Percentiles rank a stretch among this genome's conserved stretches.
Evolutionary conservation across 176 grass and related monocot genomes (phyloP).

Genomic region (Panicum miliaceum): DNA sequence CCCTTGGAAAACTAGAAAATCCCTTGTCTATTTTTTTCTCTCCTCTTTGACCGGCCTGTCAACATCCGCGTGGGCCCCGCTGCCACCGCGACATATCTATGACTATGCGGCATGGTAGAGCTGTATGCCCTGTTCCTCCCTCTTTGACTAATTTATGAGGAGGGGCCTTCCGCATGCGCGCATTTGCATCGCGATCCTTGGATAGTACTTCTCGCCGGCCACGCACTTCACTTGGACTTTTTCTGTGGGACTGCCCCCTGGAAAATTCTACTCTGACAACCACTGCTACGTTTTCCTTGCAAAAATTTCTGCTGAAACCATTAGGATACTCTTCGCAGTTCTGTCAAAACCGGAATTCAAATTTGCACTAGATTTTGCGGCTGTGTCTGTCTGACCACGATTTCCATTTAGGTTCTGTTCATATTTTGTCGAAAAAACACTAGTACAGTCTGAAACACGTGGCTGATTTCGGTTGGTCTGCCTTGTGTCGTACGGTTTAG

Average conservation of each 20-base stretch:
- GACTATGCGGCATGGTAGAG: background rate
- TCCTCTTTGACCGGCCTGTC: slow-evolving; percentile 49
- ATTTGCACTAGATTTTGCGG: background rate
- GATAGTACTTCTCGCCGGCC: background rate
- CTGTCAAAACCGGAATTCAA: background rate
- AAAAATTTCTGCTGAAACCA: background rate
- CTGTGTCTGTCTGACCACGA: background rate
- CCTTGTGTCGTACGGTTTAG: background rate
- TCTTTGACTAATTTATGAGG: slow-evolving; percentile 17
- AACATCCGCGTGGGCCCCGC: slow-evolving; percentile 30
- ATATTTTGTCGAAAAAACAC: background rate
- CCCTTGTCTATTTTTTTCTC: background rate
- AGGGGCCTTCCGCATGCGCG: background rate
- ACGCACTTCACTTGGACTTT: background rate
- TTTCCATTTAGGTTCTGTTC: background rate
- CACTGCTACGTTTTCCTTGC: background rate
- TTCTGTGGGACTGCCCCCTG: background rate
- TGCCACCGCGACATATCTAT: slow-evolving; percentile 23
- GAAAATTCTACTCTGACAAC: slow-evolving; percentile 8
- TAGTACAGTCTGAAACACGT: background rate
- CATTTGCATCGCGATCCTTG: background rate
- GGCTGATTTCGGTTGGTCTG: background rate
- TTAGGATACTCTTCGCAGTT: background rate
- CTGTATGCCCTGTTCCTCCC: background rate
- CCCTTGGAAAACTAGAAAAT: slow-evolving; percentile 20